A percentile compares a stretch with the other conserved stretches of the same genome.
Evolutionary conservation across 306 rosid species (phyloP).

Genomic region (Boehmeria nivea): DNA sequence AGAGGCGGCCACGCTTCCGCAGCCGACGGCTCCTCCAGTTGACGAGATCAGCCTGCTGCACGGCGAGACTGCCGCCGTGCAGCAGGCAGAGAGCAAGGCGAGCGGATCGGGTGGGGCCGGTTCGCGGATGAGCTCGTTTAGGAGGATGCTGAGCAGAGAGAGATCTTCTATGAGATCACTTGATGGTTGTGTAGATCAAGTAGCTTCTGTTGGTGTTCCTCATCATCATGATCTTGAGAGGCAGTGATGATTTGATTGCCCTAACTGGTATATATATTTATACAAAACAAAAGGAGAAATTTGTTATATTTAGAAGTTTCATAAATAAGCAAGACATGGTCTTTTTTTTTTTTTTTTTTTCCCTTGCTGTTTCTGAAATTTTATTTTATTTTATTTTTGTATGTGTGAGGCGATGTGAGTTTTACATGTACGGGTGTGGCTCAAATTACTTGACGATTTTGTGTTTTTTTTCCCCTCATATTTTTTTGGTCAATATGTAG

Average conservation of each 20-base stretch:
- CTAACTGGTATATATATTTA: background rate
- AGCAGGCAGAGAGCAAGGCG: background rate
- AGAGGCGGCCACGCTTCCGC: too few species aligned
- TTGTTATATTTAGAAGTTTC: too few species aligned
- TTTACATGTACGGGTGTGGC: too few species aligned
- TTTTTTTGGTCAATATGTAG: too few species aligned
- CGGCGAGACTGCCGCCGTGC: background rate
- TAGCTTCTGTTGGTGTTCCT: background rate
- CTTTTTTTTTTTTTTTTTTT: too few species aligned
- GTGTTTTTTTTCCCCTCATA: too few species aligned
- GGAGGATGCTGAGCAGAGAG: conserved; percentile 9
- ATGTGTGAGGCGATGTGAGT: too few species aligned
- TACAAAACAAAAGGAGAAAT: background rate
- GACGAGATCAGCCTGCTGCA: conserved; percentile 9
- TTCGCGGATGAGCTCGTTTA: conserved; percentile 2
- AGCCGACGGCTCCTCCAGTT: conserved; percentile 10
- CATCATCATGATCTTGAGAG: conserved; percentile 1
- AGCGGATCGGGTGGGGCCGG: background rate
- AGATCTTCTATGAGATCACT: conserved; percentile 2
- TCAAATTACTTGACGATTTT: too few species aligned
- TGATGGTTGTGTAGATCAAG: background rate
- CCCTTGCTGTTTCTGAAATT: too few species aligned
- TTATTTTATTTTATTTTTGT: too few species aligned
- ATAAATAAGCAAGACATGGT: too few species aligned
- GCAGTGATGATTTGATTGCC: background rate